Evolutionary conservation across 148 eudicot species (phyloP).

Genomic region (Rhododendron williamsianum): DNA sequence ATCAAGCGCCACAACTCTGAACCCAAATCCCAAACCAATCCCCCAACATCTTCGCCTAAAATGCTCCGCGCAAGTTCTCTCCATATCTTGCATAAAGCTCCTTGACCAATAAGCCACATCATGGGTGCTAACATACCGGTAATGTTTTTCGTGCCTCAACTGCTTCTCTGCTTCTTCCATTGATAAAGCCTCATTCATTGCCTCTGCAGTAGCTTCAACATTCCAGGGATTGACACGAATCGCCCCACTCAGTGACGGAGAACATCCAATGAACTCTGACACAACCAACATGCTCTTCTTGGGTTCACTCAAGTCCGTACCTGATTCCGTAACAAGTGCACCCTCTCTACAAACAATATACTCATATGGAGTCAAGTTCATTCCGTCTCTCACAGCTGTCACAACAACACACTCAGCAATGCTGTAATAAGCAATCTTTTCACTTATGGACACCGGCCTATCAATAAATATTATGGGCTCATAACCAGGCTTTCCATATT

Average conservation of each 20-base stretch:
- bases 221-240: conserved; percentile 45
- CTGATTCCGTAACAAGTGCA: conserved; percentile 19
- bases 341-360: conserved; percentile 38
- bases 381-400: conserved; percentile 41
- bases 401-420: conserved; percentile 45
- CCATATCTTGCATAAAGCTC: conserved; percentile 45
- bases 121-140: conserved; percentile 34
- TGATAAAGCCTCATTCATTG: conserved; percentile 40
- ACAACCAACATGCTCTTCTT: conserved; percentile 44
- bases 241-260: conserved; percentile 45
- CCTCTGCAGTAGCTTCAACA: conserved; percentile 44
- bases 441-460: conserved; percentile 24
- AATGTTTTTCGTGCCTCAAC: conserved; percentile 40
- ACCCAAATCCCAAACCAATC: conserved; percentile 40
- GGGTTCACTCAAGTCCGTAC: conserved; percentile 19
- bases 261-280: conserved; percentile 43
- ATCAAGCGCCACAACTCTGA: conserved; percentile 42
- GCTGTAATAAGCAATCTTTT: conserved; percentile 30
- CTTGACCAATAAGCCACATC: conserved; percentile 37
- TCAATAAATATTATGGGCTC: conserved; percentile 33
- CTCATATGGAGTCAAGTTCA: conserved; percentile 44
- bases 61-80: conserved; percentile 42
- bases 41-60: conserved; percentile 41
- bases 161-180: conserved; percentile 31
- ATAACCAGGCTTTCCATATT: conserved; percentile 40